Evolutionary conservation across 1,284 basidiomycete species (phyloP), one percentile per base, ranked within the genome.

Genomic region (Ceratobasidium sp.): DNA sequence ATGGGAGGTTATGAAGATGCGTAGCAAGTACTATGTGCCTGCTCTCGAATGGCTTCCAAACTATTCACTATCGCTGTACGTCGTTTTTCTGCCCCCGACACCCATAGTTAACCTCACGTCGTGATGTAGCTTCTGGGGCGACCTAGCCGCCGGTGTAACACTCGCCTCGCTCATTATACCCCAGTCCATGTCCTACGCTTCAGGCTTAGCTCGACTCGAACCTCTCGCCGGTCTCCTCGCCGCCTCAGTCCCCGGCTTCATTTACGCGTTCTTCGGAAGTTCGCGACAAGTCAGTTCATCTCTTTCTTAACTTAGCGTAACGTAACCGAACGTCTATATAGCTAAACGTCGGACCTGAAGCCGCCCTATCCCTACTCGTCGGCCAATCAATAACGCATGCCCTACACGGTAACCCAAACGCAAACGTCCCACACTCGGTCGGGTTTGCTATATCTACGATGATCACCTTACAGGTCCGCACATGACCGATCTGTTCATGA

Each of bases 161-260:
- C 91, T 97, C 9, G 94, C 96, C 9, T 95, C 93, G 79, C 92
- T 98, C 86, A 89, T 98, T 67, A 95, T 98, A 81, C 97, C 97
- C 3, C 95, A 96, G 84, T 95, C 94, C 1, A 94, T 98, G 85
- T 95, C 94, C 82, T 98, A 98, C 84, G 96, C 96, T 2, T 92
- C 93, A 0, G 93, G 94, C 2, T 87, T 98, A 6, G 96, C 96
- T 10, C 91, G 92, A 80, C 86, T 97, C 53, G 93, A 90, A 81
- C 95, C 96, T 33, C 90, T 94, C 0, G 90, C 94, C 56, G 97
- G 97, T 64, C 86, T 98, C 81, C 96, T 97, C 86, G 83, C 91
- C 85, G 82, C 80, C 4, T 90, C 94, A 1, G 90, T 97, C 77
- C 94, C 95, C 2, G 92, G 92, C 2, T 89, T 97, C 13, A 86